Base-by-base conservation (phyloP, 768 basidiomycete genomes). In the Tylopilus plumbeoviolaceoides region DNA sequence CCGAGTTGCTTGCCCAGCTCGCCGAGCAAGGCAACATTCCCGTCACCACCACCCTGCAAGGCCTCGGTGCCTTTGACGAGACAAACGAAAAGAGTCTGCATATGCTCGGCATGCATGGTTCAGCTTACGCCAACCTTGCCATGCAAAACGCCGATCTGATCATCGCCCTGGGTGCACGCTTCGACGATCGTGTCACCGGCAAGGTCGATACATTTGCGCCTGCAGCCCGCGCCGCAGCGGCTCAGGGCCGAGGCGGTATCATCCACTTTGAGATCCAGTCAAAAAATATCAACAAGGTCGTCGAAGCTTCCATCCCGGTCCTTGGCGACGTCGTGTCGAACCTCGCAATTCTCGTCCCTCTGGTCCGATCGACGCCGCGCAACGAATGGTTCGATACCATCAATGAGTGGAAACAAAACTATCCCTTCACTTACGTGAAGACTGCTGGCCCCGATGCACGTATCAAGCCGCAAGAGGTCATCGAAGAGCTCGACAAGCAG, bases 31-130 rank as follows among this genome's bases (percentile, higher is more conserved):
- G 92, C 48, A 93, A 94, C 70, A 98, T 98, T 58, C 97, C 97
- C 50, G 95, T 98, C 42, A 95, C 92, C 55, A 98, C 97, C 18
- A 98, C 95, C 39, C 73, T 99, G 11, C 95, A 95, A 64, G 97
- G 95, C 51, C 84, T 99, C 42, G 97, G 97, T 56, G 87, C 89
- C 3, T 99, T 90, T 65, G 94, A 98, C 72, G 97, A 99, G 77
- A 82, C 79, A 48, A 81, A 92, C 70, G 83, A 85, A 33, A 83
- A 79, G 70, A 87, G 87, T 58, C 73, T 99, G 65, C 94, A 98
- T 70, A 98, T 98, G 95, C 82, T 99, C 50, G 95, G 95, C 53
- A 98, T 98, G 97, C 97, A 98, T 75, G 97, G 97, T 5, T 85
- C 84, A 27, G 93, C 95, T 5, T 98, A 98, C 63, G 97, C 97